A percentile compares a stretch with the other conserved stretches of the same genome.
These are phyloP conservation scores for Zymoseptoria passerinii DNA, from an alignment of 2,329 filamentous ascomycete genomes.

Conservation along the genomic window DNA sequence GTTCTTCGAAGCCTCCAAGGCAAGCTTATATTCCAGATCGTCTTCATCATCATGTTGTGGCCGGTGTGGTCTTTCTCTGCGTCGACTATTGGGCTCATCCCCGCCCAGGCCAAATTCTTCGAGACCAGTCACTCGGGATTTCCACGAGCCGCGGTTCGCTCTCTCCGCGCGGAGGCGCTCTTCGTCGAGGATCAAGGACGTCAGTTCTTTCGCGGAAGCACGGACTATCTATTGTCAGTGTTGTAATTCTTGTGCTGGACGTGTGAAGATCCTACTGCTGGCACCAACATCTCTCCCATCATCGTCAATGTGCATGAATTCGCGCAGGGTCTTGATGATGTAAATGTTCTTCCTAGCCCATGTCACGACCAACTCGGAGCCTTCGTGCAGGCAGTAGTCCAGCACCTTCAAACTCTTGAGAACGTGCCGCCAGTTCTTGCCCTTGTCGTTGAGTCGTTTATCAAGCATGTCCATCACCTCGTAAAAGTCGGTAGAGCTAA, in stretches of 20 bases:
- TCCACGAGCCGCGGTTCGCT: conserved; percentile 89
- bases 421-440: conserved; percentile 98
- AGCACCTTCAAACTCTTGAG: conserved; percentile 95
- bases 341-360: conserved; percentile 98
- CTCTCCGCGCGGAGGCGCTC: conserved; percentile 84
- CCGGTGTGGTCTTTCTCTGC: conserved; percentile 34
- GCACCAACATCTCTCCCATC: conserved; percentile 92
- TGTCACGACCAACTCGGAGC: conserved; percentile 90
- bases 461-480: conserved; percentile 99
- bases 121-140: conserved; percentile 86
- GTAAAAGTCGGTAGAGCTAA: conserved; percentile 90
- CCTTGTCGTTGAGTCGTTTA: conserved; percentile 96
- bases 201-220: conserved; percentile 91
- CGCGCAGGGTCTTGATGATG: conserved; percentile 95
- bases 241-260: neutral
- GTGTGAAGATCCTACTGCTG: conserved; percentile 59
- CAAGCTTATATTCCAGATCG: conserved; percentile 81
- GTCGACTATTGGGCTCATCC: conserved; percentile 30
- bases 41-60: conserved; percentile 57
- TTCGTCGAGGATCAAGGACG: conserved; percentile 83
- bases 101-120: conserved; percentile 45
- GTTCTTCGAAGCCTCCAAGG: conserved; percentile 87
- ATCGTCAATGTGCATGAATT: conserved; percentile 95
- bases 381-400: conserved; percentile 96
- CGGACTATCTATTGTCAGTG: conserved; percentile 58